Conservation (phyloP, 2,329 filamentous ascomycete species). For the Dryadomyces quercus-mongolicae region DNA sequence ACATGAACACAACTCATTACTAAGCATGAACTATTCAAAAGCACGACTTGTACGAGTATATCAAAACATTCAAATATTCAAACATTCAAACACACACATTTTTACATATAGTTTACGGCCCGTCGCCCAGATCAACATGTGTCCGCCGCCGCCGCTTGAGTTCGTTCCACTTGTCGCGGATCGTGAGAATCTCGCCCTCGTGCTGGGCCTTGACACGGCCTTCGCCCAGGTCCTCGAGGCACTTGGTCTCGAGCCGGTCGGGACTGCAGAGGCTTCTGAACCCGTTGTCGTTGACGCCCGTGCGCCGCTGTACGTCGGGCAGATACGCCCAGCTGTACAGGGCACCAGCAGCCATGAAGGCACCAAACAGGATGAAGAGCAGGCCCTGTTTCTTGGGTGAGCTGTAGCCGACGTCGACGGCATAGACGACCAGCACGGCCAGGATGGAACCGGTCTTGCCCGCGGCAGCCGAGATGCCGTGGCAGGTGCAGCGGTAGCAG, state of each 20-base stretch:
- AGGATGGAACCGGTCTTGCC: conserved; percentile 47
- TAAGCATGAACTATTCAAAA: too few species aligned
- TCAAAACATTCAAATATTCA: too few species aligned
- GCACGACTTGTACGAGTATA: too few species aligned
- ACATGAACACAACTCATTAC: too few species aligned
- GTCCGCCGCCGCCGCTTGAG: conserved; percentile 20
- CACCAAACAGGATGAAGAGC: conserved; percentile 36
- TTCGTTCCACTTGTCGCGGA: conserved; percentile 29
- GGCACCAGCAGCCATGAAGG: conserved; percentile 35
- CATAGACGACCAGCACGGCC: conserved; percentile 36
- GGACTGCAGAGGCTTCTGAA: conserved; percentile 14
- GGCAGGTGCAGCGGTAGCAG: conserved; percentile 48
- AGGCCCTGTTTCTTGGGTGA: conserved; percentile 32
- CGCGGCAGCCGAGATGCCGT: conserved; percentile 48
- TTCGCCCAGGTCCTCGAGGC: conserved; percentile 37
- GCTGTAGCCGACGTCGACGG: conserved; percentile 32
- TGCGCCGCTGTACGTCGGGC: conserved; percentile 30
- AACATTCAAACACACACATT: too few species aligned
- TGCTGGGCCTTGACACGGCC: conserved; percentile 30
- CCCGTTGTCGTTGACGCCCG: conserved; percentile 13
- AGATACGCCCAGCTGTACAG: conserved; percentile 40
- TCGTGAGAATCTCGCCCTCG: conserved; percentile 31
- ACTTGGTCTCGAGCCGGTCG: conserved; percentile 28
- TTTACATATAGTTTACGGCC: too few species aligned
- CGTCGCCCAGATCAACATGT: too few species aligned